Percentiles rank a stretch among this genome's conserved stretches.
Conservation (phyloP, 441 rosid species). For the Biscutella laevigata region DNA sequence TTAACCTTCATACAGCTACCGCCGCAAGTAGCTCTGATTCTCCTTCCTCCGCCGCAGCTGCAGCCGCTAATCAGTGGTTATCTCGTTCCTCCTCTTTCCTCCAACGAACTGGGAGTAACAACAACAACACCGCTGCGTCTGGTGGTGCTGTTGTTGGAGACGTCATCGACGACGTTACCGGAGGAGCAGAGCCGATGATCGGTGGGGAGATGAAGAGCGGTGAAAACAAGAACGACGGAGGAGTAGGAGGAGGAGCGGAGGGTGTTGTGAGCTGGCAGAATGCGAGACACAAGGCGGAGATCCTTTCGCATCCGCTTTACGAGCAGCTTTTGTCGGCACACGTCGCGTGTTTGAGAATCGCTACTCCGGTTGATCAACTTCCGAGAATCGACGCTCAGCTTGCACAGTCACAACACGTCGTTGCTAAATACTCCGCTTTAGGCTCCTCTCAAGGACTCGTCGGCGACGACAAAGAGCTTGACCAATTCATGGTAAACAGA, state of each 20-base stretch:
- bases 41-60: slow-evolving; percentile 38
- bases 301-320: slow-evolving; percentile 76
- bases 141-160: slow-evolving; percentile 38
- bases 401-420: slow-evolving; percentile 90
- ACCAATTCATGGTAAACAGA: slow-evolving; percentile 99
- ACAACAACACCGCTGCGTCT: slow-evolving; percentile 46
- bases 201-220: slow-evolving; percentile 37
- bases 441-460: slow-evolving; percentile 53
- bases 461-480: slow-evolving; percentile 83
- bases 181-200: slow-evolving; percentile 36
- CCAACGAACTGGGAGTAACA: slow-evolving; percentile 58
- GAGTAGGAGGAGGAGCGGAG: slow-evolving; percentile 41
- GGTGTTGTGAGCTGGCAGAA: slow-evolving; percentile 75
- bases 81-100: slow-evolving; percentile 51
- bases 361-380: slow-evolving; percentile 95
- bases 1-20: slow-evolving; percentile 57
- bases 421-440: slow-evolving; percentile 74
- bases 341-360: slow-evolving; percentile 86
- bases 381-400: slow-evolving; percentile 96
- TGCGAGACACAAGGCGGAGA: slow-evolving; percentile 80
- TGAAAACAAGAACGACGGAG: slow-evolving; percentile 23
- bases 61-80: slow-evolving; percentile 53
- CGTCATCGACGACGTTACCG: slow-evolving; percentile 49
- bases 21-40: slow-evolving; percentile 27
- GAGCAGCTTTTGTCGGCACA: slow-evolving; percentile 91